Evolutionary conservation across 2,329 filamentous ascomycete species (phyloP), one percentile per base, ranked within the genome.

Genomic region (Paecilomyces niveus): DNA sequence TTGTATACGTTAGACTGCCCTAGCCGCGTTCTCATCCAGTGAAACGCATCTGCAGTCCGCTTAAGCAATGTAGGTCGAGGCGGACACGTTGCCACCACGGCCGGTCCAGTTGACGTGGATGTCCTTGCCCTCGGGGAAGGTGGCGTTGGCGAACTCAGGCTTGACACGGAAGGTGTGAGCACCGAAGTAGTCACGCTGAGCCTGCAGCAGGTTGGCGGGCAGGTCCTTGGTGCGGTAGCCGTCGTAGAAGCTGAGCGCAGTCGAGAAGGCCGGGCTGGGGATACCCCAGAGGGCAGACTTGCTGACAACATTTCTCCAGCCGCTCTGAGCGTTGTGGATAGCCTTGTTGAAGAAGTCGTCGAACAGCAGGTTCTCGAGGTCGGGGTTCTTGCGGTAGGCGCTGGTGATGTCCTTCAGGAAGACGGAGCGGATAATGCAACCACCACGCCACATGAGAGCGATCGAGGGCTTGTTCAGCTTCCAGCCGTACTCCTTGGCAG

Each of bases 91-190:
- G 74, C 94, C 94, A 75, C 94, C 94, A 76, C 94, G 89, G 71
- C 94, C 94, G 69, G 94, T 99, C 94, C 94, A 99, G 90, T 99
- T 99, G 78, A 97, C 92, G 85, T 99, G 94, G 75, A 93, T 94
- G 78, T 97, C 86, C 81, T 92, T 81, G 77, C 88, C 91, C 69
- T 83, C 85, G 66, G 87, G 88, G 83, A 95, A 96, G 80, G 91
- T 92, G 59, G 82, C 85, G 76, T 72, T 89, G 68, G 89, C 89
- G 65, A 69, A 72, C 80, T 93, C 89, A 61, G 90, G 89, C 88
- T 94, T 93, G 80, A 94, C 85, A 70, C 82, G 82, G 87, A 94
- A 94, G 67, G 90, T 94, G 83, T 94, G 90, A 64, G 90, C 90
- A 77, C 94, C 94, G 75, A 99, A 99, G 90, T 97, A 99, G 79